phyloP scores from a whole-genome alignment of 2,329 filamentous ascomycete species.

The Camptophora hylomeconis region DNA sequence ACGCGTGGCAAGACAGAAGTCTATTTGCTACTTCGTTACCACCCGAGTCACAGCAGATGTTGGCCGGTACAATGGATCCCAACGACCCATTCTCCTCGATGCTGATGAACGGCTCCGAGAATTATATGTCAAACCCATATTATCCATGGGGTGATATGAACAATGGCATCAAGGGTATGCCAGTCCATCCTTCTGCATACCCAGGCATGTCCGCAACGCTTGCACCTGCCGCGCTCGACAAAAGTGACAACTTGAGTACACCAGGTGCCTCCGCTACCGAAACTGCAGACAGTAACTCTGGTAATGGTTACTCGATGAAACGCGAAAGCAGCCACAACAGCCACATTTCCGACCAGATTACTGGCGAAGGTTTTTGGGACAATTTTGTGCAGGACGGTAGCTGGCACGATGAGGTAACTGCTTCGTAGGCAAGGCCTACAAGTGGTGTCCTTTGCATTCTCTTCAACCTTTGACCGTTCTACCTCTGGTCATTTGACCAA shows the following conservation, averaged over 20 bases:
- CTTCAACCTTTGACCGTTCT: too few relatives aligned
- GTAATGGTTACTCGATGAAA: conserved; percentile 1
- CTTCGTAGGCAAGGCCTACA: too few relatives aligned
- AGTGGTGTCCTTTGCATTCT: too few relatives aligned
- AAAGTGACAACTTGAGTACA: conserved; percentile 1
- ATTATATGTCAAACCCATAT: conserved; percentile 24
- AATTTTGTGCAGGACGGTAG: conserved; percentile 16
- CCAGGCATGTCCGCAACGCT: conserved; percentile 29
- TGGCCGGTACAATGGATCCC: conserved; percentile 28
- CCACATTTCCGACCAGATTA: conserved; percentile 10
- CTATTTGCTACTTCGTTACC: conserved; percentile 39
- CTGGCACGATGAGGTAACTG: conserved; percentile 9
- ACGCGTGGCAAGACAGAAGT: conserved; percentile 21
- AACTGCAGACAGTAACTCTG: conserved; percentile 1
- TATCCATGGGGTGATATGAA: conserved; percentile 34
- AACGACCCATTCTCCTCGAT: conserved; percentile 32
- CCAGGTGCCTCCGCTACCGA: conserved; percentile 1
- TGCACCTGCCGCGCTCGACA: conserved; percentile 25
- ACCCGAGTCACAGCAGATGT: conserved; percentile 39
- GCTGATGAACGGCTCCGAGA: conserved; percentile 34
- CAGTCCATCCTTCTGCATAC: conserved; percentile 17
- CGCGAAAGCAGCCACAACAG: conserved; percentile 1
- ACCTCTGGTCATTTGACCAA: too few relatives aligned
- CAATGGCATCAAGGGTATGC: conserved; percentile 17
- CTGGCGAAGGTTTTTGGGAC: conserved; percentile 17